phyloP scores from a whole-genome alignment of 371 early-diverging fungal species.

The Dichotomocladium elegans region DNA sequence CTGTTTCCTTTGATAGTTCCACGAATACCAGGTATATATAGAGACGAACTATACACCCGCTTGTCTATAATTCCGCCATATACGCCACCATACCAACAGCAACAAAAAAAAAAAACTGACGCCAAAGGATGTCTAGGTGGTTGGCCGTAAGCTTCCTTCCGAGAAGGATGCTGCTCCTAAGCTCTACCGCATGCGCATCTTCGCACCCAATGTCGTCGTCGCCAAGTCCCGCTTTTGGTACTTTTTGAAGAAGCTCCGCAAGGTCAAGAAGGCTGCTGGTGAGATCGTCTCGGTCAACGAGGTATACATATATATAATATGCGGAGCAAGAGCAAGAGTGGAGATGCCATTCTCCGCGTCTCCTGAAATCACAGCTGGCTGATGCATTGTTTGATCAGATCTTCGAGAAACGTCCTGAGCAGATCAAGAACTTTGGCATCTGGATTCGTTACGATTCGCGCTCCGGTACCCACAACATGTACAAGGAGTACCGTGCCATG shows the following conservation, averaged over 20 bases:
- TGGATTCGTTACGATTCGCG: conserved; percentile 98
- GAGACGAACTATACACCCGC: not conserved
- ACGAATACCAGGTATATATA: conserved; percentile 14
- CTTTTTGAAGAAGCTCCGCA: conserved; percentile 94
- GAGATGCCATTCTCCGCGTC: not conserved
- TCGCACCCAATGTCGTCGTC: conserved; percentile 95
- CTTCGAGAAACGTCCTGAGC: conserved; percentile 85
- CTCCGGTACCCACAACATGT: conserved; percentile 99
- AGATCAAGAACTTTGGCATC: conserved; percentile 98
- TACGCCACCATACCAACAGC: not conserved
- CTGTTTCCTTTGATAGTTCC: conserved; percentile 3
- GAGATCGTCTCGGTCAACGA: conserved; percentile 95
- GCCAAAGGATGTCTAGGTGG: conserved; percentile 18
- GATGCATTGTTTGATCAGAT: conserved; percentile 48
- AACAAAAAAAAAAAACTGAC: not conserved
- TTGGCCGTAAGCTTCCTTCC: conserved; percentile 90
- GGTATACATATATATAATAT: conserved; percentile 37
- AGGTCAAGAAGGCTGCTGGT: conserved; percentile 96
- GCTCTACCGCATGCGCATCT: conserved; percentile 96
- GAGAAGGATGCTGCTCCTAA: conserved; percentile 90
- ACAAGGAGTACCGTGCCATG: conserved; percentile 99
- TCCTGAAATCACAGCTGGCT: not conserved
- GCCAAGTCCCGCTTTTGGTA: conserved; percentile 99
- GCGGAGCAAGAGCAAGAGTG: not conserved
- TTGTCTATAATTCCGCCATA: no score